These are phyloP conservation scores for Populus simonii DNA, from an alignment of 345 rosid genomes.

Conservation along the genomic window DNA sequence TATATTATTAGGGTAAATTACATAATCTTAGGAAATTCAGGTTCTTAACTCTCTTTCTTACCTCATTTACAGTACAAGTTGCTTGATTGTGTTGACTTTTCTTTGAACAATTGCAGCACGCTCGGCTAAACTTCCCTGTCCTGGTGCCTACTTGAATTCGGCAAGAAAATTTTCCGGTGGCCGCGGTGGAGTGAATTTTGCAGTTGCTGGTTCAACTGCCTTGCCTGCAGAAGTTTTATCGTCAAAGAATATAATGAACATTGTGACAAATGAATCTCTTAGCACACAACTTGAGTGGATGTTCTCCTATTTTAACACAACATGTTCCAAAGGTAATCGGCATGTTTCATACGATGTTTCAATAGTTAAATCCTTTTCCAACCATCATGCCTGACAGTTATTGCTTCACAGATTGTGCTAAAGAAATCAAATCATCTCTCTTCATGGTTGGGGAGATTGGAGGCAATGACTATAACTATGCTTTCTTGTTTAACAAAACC, in stretches of 20 bases:
- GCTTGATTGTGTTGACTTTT: too few species aligned
- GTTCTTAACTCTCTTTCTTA: too few species aligned
- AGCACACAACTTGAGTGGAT: conserved; percentile 6
- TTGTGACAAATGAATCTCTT: neutral
- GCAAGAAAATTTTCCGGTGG: neutral
- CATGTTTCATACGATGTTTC: too few species aligned
- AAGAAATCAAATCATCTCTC: conserved; percentile 3
- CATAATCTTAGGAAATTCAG: too few species aligned
- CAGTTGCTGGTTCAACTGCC: conserved; percentile 7
- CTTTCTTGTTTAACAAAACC: neutral
- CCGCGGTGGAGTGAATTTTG: conserved; percentile 9
- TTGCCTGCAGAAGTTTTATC: neutral
- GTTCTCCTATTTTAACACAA: too few species aligned
- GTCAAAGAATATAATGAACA: neutral
- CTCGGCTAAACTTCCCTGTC: conserved; percentile 6
- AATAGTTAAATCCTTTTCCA: too few species aligned
- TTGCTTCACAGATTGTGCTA: neutral
- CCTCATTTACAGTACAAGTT: too few species aligned
- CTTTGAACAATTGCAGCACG: neutral
- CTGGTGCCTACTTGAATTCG: neutral
- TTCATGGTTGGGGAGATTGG: conserved; percentile 4
- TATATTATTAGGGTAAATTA: too few species aligned
- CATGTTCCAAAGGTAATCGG: too few species aligned
- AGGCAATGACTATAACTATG: neutral
- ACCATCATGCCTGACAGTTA: too few species aligned